Evolutionary conservation across 2,329 filamentous ascomycete species (phyloP).

Genomic region (Lecanicillium sp.): DNA sequence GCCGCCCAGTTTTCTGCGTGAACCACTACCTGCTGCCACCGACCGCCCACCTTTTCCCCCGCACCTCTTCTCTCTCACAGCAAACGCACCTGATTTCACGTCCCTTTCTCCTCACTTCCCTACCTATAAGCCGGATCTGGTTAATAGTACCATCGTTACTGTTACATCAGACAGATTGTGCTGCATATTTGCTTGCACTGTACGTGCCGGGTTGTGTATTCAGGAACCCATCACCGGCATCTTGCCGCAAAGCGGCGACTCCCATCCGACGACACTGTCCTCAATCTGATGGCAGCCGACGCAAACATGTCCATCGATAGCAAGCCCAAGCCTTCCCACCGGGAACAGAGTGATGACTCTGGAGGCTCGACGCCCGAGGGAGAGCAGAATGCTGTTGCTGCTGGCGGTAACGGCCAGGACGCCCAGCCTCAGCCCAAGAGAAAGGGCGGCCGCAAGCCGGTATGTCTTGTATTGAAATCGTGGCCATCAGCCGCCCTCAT

Average conservation of each 20-base stretch:
- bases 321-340: slow-evolving; percentile 30
- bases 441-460: slow-evolving; percentile 95
- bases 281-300: slow-evolving; percentile 49
- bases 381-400: slow-evolving; percentile 32
- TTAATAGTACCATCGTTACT: not conserved
- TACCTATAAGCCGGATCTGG: not conserved
- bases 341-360: slow-evolving; percentile 55
- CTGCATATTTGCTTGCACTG: too few species aligned
- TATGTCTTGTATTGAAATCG: slow-evolving; percentile 42
- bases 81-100: not conserved
- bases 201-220: too few species aligned
- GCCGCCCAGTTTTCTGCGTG: too few species aligned
- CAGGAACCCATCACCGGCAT: not conserved
- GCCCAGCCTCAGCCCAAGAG: slow-evolving; percentile 71
- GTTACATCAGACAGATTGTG: too few species aligned
- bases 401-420: slow-evolving; percentile 28
- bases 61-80: not conserved
- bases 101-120: not conserved
- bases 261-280: slow-evolving; percentile 19
- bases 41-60: not conserved
- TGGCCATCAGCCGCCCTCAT: too few species aligned
- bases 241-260: not conserved
- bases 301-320: slow-evolving; percentile 61
- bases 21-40: not conserved
- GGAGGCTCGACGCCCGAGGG: slow-evolving; percentile 51